phyloP scores from a whole-genome alignment of 2,329 filamentous ascomycete genomes.

The Alternaria novae-zelandiae region DNA sequence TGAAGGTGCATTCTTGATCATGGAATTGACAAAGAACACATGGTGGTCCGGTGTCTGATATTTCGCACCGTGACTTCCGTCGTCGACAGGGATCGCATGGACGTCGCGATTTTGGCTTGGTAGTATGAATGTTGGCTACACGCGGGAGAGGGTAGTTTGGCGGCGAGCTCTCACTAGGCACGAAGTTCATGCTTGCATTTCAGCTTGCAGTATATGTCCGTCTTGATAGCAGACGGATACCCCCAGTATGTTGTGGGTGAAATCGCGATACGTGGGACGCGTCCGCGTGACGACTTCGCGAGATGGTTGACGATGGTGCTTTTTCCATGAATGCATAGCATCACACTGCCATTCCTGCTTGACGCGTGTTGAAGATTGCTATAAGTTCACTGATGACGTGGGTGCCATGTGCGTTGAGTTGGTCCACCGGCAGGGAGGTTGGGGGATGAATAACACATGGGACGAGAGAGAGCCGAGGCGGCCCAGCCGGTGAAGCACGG shows the following conservation, averaged over 20 bases:
- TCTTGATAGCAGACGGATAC: background rate
- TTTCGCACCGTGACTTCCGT: conserved; percentile 70
- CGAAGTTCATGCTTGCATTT: conserved; percentile 21
- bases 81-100: conserved; percentile 72
- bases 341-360: background rate
- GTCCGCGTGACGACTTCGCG: background rate
- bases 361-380: background rate
- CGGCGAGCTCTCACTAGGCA: conserved; percentile 17
- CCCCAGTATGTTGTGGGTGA: background rate
- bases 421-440: background rate
- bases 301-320: background rate
- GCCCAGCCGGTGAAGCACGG: conserved; percentile 19
- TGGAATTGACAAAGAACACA: conserved; percentile 73
- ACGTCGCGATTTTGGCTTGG: conserved; percentile 42
- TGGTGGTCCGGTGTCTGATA: conserved; percentile 67
- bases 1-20: conserved; percentile 71
- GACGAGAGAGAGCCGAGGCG: conserved; percentile 18
- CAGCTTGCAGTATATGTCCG: background rate
- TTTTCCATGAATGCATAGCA: background rate
- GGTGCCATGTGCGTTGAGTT: background rate
- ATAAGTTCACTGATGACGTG: background rate
- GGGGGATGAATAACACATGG: conserved; percentile 3
- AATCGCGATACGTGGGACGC: background rate
- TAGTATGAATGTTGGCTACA: conserved; percentile 3
- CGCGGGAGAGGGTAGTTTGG: conserved; percentile 18